Evolutionary conservation across 305 asterid genomes (phyloP).

Genomic region (Stenogyne calaminthoides): DNA sequence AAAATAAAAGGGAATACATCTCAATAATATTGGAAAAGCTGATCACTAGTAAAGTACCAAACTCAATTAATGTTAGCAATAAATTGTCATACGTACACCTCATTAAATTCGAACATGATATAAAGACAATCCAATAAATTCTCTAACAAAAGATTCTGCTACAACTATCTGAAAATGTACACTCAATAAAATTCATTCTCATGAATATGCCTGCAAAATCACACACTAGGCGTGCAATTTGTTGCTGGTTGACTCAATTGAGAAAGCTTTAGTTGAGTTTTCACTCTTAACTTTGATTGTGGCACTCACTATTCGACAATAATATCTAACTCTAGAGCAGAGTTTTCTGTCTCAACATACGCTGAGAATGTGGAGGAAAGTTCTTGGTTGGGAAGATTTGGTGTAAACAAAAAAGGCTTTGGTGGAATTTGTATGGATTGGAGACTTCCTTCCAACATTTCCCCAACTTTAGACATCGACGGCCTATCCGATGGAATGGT

Average conservation of each 20-base stretch:
- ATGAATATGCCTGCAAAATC: background rate
- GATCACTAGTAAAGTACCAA: too few species aligned
- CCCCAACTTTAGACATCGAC: slow-evolving; percentile 32
- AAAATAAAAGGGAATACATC: too few species aligned
- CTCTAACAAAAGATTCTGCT: background rate
- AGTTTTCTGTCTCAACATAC: background rate
- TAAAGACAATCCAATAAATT: background rate
- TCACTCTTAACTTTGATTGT: background rate
- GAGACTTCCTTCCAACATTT: slow-evolving; percentile 29
- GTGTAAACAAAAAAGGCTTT: slow-evolving; percentile 8
- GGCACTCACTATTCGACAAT: background rate
- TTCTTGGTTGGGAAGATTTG: background rate
- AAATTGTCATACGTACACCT: background rate
- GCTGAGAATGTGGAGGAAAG: slow-evolving; percentile 6
- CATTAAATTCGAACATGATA: background rate
- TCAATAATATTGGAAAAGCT: too few species aligned
- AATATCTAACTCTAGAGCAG: background rate
- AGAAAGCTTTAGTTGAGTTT: too few species aligned
- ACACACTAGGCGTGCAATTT: background rate
- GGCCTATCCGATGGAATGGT: slow-evolving; percentile 32
- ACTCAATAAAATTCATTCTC: background rate
- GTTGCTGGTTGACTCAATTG: background rate
- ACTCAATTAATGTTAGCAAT: too few species aligned
- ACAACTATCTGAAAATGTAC: background rate
- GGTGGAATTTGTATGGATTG: slow-evolving; percentile 2